Base-by-base conservation (phyloP, 1,139 yeast genomes). In the Suhomyces choctaworum region DNA sequence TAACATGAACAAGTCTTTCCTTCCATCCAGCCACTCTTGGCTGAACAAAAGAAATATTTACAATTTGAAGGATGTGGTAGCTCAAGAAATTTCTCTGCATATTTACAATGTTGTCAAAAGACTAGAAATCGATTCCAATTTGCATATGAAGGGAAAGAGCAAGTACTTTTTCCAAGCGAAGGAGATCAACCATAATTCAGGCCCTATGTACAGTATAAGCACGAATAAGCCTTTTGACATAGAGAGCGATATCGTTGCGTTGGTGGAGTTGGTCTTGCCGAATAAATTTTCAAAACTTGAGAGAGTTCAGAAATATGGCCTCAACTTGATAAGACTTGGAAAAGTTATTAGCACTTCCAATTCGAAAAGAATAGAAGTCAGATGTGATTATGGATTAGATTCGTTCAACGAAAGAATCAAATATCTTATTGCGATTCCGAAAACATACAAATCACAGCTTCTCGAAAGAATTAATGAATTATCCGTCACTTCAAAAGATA, bases 251-350 rank as follows among this genome's bases (percentile, higher is more conserved):
- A 7, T 24, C 2, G 22, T 58, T 4, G 36, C 50, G 9, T 37
- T 60, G 19, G 22, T 63, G 5, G 58, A 58, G 21, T 37, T 68
- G 7, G 48, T 53, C 12, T 60, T 60, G 34, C 72, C 71, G 0
- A 64, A 60, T 32, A 58, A 56, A 29, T 57, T 47, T 33, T 54
- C 65, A 0, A 50, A 47, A 7, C 39, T 40, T 5, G 27, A 25
- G 4, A 45, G 69, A 8, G 39, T 60, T 9, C 49, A 50, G 15
- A 42, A 50, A 17, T 54, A 44, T 35, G 74, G 73, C 0, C 36
- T 66, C 6, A 49, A 37, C 15, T 15, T 45, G 4, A 30, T 51
- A 16, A 34, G 48, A 20, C 23, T 57, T 6, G 54, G 48, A 5
- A 42, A 39, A 28, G 47, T 58, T 1, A 15, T 27, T 12, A 31